Evolutionary conservation across 768 basidiomycete species (phyloP).

Genomic region (Chlorophyllum brunneum): DNA sequence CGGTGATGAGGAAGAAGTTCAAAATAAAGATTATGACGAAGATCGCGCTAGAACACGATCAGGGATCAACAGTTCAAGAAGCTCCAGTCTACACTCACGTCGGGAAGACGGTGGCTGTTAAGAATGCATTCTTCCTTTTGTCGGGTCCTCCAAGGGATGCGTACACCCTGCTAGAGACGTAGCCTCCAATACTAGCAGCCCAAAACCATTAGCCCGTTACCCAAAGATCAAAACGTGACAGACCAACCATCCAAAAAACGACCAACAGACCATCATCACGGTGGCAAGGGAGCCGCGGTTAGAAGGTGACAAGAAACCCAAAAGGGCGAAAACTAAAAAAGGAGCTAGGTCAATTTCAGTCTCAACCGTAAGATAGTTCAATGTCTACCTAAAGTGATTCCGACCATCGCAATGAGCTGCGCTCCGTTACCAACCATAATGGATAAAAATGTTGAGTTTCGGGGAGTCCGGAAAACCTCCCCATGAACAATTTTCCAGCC

Average conservation of each 20-base stretch:
- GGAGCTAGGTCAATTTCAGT: neutral
- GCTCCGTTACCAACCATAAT: slow-evolving; percentile 89
- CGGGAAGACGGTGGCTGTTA: slow-evolving; percentile 87
- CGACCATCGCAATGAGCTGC: slow-evolving; percentile 83
- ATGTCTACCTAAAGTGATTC: slow-evolving; percentile 72
- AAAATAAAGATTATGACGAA: slow-evolving; percentile 87
- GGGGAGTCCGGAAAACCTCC: slow-evolving; percentile 89
- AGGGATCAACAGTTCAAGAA: neutral
- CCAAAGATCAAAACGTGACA: neutral
- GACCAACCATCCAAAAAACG: slow-evolving; percentile 79
- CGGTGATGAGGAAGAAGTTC: slow-evolving; percentile 81
- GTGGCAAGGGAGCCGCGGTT: slow-evolving; percentile 94
- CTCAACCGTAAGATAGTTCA: neutral
- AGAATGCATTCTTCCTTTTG: slow-evolving; percentile 75
- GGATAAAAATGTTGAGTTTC: slow-evolving; percentile 71
- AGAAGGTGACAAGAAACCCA: slow-evolving; percentile 93
- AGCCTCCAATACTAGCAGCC: slow-evolving; percentile 71
- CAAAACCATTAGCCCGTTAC: neutral
- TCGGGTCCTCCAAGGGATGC: slow-evolving; percentile 74
- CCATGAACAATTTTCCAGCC: slow-evolving; percentile 98
- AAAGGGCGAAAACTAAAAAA: slow-evolving; percentile 73
- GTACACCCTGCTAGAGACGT: slow-evolving; percentile 82
- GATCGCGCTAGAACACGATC: slow-evolving; percentile 49
- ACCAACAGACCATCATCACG: slow-evolving; percentile 93
- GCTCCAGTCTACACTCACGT: slow-evolving; percentile 47